A percentile compares a stretch with the other conserved stretches of the same genome.
These are phyloP conservation scores for Smittium mucronatum DNA, from an alignment of 371 early-diverging fungal species.

Conservation along the genomic window DNA sequence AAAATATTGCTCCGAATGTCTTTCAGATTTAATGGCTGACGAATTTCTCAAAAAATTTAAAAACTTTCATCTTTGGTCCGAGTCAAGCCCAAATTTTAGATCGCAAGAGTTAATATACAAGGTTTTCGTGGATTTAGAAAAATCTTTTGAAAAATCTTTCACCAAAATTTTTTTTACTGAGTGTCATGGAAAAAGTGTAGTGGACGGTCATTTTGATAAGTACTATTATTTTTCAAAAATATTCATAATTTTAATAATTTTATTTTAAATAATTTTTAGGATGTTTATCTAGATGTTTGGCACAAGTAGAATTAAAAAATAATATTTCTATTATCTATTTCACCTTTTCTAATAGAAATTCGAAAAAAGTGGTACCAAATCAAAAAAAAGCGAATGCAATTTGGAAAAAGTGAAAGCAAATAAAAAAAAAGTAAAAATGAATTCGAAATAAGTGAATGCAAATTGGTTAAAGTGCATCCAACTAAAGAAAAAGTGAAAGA, in stretches of 20 bases:
- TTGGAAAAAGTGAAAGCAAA: too few species aligned
- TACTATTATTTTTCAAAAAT: background rate
- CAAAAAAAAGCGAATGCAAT: too few species aligned
- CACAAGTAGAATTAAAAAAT: background rate
- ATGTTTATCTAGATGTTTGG: conserved; percentile 1
- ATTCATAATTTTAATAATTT: conserved; percentile 3
- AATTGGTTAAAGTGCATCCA: too few species aligned
- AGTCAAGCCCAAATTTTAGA: background rate
- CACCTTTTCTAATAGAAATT: too few species aligned
- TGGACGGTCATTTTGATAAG: background rate
- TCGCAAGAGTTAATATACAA: background rate
- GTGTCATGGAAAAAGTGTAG: background rate
- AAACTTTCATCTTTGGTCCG: background rate
- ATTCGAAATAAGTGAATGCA: too few species aligned
- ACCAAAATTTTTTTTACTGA: background rate
- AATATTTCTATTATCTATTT: background rate
- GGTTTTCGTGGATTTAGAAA: background rate
- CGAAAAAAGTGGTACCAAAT: too few species aligned
- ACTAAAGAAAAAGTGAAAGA: too few species aligned
- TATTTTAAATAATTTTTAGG: conserved; percentile 1
- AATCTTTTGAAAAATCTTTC: background rate
- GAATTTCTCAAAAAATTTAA: background rate
- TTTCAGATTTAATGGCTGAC: background rate
- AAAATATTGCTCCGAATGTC: background rate
- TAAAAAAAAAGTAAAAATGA: too few species aligned